A percentile compares a stretch with the other conserved stretches of the same genome.
Conservation (phyloP, 208 protist species). For the Porcisia deanei region DNA sequence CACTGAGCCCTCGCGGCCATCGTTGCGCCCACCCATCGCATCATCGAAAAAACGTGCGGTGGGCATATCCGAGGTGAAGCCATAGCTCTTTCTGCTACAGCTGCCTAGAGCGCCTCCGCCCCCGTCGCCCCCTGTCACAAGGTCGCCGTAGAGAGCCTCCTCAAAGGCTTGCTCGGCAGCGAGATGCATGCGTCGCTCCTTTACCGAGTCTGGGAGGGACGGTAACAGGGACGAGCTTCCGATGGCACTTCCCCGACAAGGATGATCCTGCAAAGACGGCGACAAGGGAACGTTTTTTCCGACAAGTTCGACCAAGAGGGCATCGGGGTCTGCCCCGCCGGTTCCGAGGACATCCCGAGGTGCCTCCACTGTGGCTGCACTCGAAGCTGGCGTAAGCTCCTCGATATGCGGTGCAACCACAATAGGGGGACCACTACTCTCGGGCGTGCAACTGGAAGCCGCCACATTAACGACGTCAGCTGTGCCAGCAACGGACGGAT, state of each 20-base stretch:
- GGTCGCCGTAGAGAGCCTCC: neutral
- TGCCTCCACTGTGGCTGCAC: neutral
- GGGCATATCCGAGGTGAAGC: neutral
- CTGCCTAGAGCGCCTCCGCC: neutral
- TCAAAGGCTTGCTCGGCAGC: conserved; percentile 4
- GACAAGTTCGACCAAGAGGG: neutral
- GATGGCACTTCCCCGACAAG: neutral
- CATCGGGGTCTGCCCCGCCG: neutral
- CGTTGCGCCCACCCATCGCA: neutral
- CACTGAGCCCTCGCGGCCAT: neutral
- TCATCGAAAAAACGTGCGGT: neutral
- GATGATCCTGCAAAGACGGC: neutral
- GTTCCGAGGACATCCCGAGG: neutral
- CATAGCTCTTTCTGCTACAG: neutral
- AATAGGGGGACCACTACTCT: too few relatives aligned
- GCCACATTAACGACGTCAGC: neutral
- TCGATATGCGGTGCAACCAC: neutral
- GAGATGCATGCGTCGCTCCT: neutral
- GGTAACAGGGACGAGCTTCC: too few relatives aligned
- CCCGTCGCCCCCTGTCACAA: neutral
- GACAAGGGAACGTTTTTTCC: neutral
- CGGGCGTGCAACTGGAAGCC: neutral
- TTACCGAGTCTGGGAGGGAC: neutral
- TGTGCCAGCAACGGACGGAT: neutral
- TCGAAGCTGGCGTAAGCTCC: neutral